Conservation (phyloP, 768 basidiomycete species). For the Pholiota molesta region DNA sequence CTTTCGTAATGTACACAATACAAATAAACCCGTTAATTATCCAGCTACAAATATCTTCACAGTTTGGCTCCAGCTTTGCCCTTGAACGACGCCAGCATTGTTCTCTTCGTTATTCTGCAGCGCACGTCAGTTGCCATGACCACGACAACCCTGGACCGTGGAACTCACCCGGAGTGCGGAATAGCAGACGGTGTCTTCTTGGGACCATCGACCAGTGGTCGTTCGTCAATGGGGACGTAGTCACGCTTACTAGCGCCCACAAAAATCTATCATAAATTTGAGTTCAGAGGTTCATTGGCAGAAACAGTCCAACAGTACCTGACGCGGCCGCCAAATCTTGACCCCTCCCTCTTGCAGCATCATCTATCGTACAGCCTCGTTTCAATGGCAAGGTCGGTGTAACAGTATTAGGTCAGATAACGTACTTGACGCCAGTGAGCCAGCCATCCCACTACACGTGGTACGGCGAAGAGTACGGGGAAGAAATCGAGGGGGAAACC, state of each 20-base stretch:
- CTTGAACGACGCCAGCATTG: conserved; percentile 58
- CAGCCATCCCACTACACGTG: conserved; percentile 91
- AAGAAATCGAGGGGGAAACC: conserved; percentile 95
- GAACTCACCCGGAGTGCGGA: conserved; percentile 75
- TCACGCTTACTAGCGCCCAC: conserved; percentile 75
- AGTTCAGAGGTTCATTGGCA: conserved; percentile 10
- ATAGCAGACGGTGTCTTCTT: conserved; percentile 65
- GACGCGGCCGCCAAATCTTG: conserved; percentile 91
- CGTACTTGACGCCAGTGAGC: conserved; percentile 88
- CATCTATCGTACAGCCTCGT: conserved; percentile 54
- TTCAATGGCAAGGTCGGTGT: background rate
- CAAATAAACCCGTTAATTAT: background rate
- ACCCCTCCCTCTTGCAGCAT: conserved; percentile 89
- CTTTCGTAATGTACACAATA: background rate
- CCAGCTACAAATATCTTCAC: conserved; percentile 13
- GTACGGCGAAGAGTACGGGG: conserved; percentile 91
- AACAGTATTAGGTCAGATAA: background rate
- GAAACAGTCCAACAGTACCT: conserved; percentile 43
- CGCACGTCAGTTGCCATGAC: conserved; percentile 38
- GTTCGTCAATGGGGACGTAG: conserved; percentile 68
- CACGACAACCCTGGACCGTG: conserved; percentile 27
- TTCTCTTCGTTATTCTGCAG: conserved; percentile 67
- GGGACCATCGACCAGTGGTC: conserved; percentile 55
- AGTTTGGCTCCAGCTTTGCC: conserved; percentile 21
- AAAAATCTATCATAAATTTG: conserved; percentile 57